Evolutionary conservation across 768 basidiomycete species (phyloP).

Genomic region (Xanthoconium purpureum): DNA sequence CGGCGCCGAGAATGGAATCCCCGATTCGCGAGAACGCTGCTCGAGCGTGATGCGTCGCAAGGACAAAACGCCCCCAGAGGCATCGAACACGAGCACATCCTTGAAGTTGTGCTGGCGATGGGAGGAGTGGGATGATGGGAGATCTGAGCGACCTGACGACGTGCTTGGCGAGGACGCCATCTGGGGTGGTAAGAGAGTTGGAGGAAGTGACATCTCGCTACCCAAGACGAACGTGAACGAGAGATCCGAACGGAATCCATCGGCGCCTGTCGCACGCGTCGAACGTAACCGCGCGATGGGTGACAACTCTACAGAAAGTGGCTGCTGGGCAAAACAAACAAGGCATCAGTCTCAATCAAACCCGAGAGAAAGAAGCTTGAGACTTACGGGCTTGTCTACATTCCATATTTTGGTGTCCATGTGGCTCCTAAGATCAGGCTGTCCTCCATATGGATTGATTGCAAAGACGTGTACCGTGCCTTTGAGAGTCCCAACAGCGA

Average conservation of each 20-base stretch:
- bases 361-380: neutral
- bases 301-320: constrained; percentile 49
- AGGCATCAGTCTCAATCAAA: neutral
- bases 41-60: constrained; percentile 54
- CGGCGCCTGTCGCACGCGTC: constrained; percentile 26
- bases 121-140: constrained; percentile 28
- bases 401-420: constrained; percentile 58
- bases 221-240: constrained; percentile 53
- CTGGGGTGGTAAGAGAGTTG: constrained; percentile 36
- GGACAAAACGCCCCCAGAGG: constrained; percentile 50
- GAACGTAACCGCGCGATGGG: constrained; percentile 57
- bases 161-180: constrained; percentile 26
- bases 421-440: constrained; percentile 60
- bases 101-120: constrained; percentile 49
- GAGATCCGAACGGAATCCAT: constrained; percentile 39
- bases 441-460: constrained; percentile 73
- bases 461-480: constrained; percentile 71
- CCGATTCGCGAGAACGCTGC: constrained; percentile 22
- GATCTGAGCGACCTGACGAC: constrained; percentile 29
- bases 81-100: constrained; percentile 69
- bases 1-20: constrained; percentile 25
- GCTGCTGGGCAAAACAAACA: constrained; percentile 37
- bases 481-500: constrained; percentile 63
- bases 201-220: constrained; percentile 34
- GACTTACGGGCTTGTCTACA: constrained; percentile 42